Base-by-base conservation (phyloP, 441 rosid genomes). In the Pelargonium cotyledonis region DNA sequence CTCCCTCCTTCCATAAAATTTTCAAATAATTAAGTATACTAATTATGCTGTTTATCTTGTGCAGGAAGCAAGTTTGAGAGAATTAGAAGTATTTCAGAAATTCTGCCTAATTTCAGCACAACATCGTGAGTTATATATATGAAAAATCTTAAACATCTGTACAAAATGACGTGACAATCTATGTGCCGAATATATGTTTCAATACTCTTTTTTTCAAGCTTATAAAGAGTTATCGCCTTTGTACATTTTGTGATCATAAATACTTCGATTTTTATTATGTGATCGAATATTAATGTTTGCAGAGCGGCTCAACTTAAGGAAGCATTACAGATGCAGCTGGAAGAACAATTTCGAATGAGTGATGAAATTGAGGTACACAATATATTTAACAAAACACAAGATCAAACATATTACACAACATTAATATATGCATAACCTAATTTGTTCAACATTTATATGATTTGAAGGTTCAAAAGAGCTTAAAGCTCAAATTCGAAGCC, bases 251-350 rank as follows among this genome's bases (percentile, higher is more conserved):
- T 31, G 38, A 31, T 31, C 5, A 31, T 31, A 5, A 31, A 31
- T 31, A 4, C 38, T 31, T 31, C 38, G 5, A 3, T 2, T 57
- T 21, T 21, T n/a, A 40, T 8, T 8, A 19, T 53, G 10, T 21
- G 21, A 44, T 41, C 21, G 0, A 19, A 8, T n/a, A n/a, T n/a
- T 21, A n/a, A 51, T 21, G 18, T 19, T 63, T 72, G 68, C 72
- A 88, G 90, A 7, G 83, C 73, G 12, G 85, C 88, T 53, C 90
- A 86, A 71, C 85, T 86, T 21, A 83, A 78, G 14, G 89, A 86
- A 72, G 88, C 84, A 53, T 67, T 88, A 68, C 72, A 75, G 69
- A 67, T 76, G 81, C 83, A 84, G 29, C 75, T 63, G 79, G 83
- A 81, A 79, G 75, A 72, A 6, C 79, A 81, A 57, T 77, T 77